Conservation (phyloP, 495 filamentous ascomycete species). For the Aspergillus egyptiacus region DNA sequence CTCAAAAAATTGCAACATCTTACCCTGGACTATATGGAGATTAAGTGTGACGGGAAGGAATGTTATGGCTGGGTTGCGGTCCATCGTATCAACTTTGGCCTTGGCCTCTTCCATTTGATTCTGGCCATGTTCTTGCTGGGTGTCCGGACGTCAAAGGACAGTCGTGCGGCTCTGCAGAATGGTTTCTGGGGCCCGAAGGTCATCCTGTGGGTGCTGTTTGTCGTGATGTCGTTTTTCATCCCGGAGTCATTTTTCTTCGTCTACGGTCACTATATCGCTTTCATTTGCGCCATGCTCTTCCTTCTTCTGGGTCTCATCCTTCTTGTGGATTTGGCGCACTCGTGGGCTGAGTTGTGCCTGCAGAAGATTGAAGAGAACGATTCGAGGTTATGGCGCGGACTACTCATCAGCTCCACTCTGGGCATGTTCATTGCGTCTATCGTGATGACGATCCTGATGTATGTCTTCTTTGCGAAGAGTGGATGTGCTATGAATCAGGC, state of each 20-base stretch:
- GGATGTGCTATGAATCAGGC: conserved; percentile 94
- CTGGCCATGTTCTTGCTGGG: conserved; percentile 80
- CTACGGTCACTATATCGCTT: conserved; percentile 91
- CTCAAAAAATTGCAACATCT: conserved; percentile 89
- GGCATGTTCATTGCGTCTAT: conserved; percentile 88
- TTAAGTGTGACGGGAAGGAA: conserved; percentile 81
- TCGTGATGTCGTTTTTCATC: conserved; percentile 91
- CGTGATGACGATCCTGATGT: conserved; percentile 94
- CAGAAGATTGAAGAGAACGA: conserved; percentile 87
- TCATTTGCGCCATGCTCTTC: conserved; percentile 87
- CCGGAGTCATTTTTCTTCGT: conserved; percentile 92
- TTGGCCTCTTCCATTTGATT: conserved; percentile 86
- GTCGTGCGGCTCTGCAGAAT: conserved; percentile 85
- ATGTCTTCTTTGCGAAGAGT: conserved; percentile 83
- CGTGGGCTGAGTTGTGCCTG: conserved; percentile 96
- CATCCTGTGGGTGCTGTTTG: conserved; percentile 76
- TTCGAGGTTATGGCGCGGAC: conserved; percentile 72
- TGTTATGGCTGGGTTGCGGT: conserved; percentile 96
- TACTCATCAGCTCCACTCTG: conserved; percentile 87
- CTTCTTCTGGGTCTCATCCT: conserved; percentile 87
- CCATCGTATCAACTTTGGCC: conserved; percentile 94
- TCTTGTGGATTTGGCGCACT: conserved; percentile 90
- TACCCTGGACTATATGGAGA: conserved; percentile 90
- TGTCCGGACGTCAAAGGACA: conserved; percentile 79
- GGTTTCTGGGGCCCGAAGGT: conserved; percentile 89